A percentile compares a stretch with the other conserved stretches of the same genome.
These are phyloP conservation scores for Hypoxylon lenormandii DNA, from an alignment of 495 filamentous ascomycete species.

Conservation along the genomic window DNA sequence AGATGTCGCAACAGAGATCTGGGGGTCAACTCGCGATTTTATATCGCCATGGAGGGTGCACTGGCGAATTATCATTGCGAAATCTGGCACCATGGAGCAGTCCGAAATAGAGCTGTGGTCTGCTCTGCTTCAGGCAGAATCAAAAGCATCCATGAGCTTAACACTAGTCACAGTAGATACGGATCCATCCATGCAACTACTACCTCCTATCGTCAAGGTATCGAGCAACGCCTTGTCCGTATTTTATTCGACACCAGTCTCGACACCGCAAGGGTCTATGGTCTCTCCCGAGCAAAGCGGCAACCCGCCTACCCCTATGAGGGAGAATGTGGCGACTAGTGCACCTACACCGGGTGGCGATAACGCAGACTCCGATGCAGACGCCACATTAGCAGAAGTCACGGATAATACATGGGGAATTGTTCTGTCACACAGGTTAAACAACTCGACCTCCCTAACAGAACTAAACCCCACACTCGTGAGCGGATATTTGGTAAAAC, in stretches of 20 bases:
- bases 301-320: slow-evolving; percentile 61
- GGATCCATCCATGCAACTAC: slow-evolving; percentile 72
- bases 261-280: slow-evolving; percentile 68
- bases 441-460: slow-evolving; percentile 71
- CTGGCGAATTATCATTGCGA: slow-evolving; percentile 84
- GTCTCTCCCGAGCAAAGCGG: slow-evolving; percentile 68
- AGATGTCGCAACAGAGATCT: slow-evolving; percentile 82
- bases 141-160: slow-evolving; percentile 64
- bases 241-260: slow-evolving; percentile 66
- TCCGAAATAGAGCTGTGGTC: slow-evolving; percentile 78
- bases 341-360: slow-evolving; percentile 70
- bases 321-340: slow-evolving; percentile 60
- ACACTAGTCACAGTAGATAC: slow-evolving; percentile 75
- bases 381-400: slow-evolving; percentile 79
- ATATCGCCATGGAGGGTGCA: slow-evolving; percentile 75
- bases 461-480: slow-evolving; percentile 74
- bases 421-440: slow-evolving; percentile 76
- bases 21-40: slow-evolving; percentile 83
- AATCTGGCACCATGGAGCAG: slow-evolving; percentile 75
- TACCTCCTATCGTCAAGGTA: slow-evolving; percentile 63
- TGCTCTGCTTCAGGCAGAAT: slow-evolving; percentile 55
- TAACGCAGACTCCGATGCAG: slow-evolving; percentile 71
- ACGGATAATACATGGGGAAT: slow-evolving; percentile 86
- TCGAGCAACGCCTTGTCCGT: slow-evolving; percentile 54
- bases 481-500: slow-evolving; percentile 81